phyloP scores from a whole-genome alignment of 2,329 filamentous ascomycete genomes.

The Pestalotiopsis sp. region DNA sequence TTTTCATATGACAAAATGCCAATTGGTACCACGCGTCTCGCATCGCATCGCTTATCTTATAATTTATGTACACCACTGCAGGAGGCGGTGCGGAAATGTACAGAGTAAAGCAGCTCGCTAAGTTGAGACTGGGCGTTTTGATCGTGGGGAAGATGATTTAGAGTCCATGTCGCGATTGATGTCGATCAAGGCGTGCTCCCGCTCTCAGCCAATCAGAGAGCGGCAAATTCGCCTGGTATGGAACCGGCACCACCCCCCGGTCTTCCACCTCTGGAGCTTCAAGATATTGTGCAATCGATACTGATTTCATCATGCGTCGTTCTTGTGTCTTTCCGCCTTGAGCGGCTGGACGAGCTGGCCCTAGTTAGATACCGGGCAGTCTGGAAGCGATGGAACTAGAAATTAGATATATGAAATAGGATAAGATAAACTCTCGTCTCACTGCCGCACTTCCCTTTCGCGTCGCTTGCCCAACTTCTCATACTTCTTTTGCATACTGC shows the following conservation, averaged over 20 bases:
- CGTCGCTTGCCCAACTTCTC: not conserved
- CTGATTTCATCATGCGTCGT: conserved; percentile 10
- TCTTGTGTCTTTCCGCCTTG: not conserved
- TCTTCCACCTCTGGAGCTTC: not conserved
- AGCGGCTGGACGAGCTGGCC: not conserved
- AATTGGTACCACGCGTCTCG: not conserved
- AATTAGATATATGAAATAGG: too few species aligned
- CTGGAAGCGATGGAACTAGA: not conserved
- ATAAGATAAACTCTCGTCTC: not conserved
- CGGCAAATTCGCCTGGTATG: not conserved
- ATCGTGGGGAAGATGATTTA: not conserved
- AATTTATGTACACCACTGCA: not conserved
- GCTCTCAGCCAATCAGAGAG: not conserved
- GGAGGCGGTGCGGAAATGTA: not conserved
- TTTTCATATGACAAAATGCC: not conserved
- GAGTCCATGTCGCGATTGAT: conserved; percentile 13
- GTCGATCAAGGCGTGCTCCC: conserved; percentile 11
- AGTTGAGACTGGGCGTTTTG: too few species aligned
- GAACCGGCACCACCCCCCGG: not conserved
- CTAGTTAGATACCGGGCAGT: not conserved
- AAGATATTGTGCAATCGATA: conserved; percentile 11
- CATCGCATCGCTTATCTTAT: not conserved
- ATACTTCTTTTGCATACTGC: not conserved
- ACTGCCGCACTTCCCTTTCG: not conserved
- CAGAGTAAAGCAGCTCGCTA: too few species aligned